These are phyloP conservation scores for Laetiporus sulphureus DNA, from an alignment of 1,284 basidiomycete genomes.

Conservation along the genomic window DNA sequence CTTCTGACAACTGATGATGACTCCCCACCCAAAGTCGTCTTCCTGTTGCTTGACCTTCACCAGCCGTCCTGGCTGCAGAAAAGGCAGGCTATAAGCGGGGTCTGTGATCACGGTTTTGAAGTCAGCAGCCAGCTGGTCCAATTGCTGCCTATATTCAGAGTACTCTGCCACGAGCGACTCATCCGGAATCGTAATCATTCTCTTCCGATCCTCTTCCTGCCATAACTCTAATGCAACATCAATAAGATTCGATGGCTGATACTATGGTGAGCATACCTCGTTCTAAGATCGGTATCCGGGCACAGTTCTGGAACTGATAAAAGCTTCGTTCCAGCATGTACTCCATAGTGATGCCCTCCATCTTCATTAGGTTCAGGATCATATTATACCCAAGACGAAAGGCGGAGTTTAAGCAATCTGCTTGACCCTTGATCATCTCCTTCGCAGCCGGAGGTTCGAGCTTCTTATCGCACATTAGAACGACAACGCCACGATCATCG, in stretches of 20 bases:
- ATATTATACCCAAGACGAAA: conserved; percentile 99
- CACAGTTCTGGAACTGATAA: conserved; percentile 95
- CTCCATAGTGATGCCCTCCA: conserved; percentile 97
- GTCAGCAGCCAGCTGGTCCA: conserved; percentile 84
- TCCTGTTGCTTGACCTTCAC: conserved; percentile 86
- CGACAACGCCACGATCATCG: conserved; percentile 98
- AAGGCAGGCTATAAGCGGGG: conserved; percentile 89
- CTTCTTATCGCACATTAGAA: conserved; percentile 99
- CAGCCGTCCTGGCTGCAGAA: conserved; percentile 88
- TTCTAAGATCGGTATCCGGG: conserved; percentile 84
- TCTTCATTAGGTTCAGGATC: conserved; percentile 97
- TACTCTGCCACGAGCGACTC: conserved; percentile 86
- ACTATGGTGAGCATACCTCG: conserved; percentile 52
- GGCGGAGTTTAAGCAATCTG: conserved; percentile 94
- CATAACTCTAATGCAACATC: conserved; percentile 54
- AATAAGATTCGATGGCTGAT: background rate
- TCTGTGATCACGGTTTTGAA: conserved; percentile 92
- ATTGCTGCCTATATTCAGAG: conserved; percentile 86
- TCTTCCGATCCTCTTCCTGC: conserved; percentile 66
- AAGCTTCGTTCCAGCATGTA: conserved; percentile 98
- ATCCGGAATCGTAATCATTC: conserved; percentile 69
- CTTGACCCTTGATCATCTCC: conserved; percentile 98
- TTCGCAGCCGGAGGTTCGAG: conserved; percentile 91
- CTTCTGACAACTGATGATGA: conserved; percentile 90
- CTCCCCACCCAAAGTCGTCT: conserved; percentile 95